phyloP scores from a whole-genome alignment of 257 asterid species.

The Scutellaria minor region DNA sequence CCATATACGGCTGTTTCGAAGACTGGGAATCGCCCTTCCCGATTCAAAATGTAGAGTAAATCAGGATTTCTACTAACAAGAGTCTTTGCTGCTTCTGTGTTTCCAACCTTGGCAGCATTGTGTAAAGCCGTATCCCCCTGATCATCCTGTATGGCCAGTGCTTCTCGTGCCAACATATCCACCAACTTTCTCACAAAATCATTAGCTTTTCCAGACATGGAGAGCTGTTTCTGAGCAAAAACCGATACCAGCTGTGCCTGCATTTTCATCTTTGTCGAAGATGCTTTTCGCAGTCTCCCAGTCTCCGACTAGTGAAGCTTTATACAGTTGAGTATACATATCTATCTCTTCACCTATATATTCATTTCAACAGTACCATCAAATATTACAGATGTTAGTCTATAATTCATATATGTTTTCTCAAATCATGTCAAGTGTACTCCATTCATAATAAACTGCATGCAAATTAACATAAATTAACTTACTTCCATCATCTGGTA shows the following conservation, averaged over 20 bases:
- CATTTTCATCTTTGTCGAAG: too few relatives aligned
- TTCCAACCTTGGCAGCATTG: conserved; percentile 14
- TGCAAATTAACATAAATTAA: too few relatives aligned
- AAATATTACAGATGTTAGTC: too few relatives aligned
- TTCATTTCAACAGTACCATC: too few relatives aligned
- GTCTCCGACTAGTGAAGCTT: background rate
- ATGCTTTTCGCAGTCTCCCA: background rate
- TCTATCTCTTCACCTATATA: too few relatives aligned
- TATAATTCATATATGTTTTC: too few relatives aligned
- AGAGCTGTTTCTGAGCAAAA: conserved; percentile 3
- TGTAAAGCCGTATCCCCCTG: conserved; percentile 26
- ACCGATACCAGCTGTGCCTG: background rate
- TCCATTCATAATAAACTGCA: too few relatives aligned
- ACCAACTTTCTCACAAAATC: conserved; percentile 12
- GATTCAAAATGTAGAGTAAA: background rate
- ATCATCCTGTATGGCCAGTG: background rate
- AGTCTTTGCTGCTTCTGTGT: background rate
- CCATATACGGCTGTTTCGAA: background rate
- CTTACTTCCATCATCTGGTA: too few relatives aligned
- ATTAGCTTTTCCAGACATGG: conserved; percentile 16
- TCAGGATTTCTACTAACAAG: background rate
- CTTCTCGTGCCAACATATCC: background rate
- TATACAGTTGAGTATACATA: background rate
- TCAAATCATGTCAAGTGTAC: too few relatives aligned
- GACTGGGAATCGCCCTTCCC: background rate